A percentile compares a stretch with the other conserved stretches of the same genome.
Conservation (phyloP, 352 stramenopile genomes). For the Pythium plurisporium region DNA sequence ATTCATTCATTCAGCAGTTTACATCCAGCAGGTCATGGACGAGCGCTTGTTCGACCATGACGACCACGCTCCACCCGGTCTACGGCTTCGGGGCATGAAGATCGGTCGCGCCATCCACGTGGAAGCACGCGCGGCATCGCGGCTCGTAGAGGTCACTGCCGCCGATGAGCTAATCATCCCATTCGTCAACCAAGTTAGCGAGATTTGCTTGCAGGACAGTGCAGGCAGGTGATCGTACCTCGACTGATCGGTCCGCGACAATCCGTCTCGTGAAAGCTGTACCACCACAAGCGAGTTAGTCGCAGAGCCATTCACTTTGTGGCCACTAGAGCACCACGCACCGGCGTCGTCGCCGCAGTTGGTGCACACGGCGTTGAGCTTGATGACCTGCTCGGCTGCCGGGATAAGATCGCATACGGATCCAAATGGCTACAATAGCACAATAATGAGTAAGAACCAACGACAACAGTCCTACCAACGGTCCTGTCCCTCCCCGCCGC, state of each 20-base stretch:
- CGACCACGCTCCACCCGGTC: background rate
- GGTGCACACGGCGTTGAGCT: conserved; percentile 82
- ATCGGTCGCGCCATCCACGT: conserved; percentile 21
- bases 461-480: no score
- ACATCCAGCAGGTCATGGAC: background rate
- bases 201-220: background rate
- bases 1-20: no score
- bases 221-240: conserved; percentile 31
- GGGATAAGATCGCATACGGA: conserved; percentile 72
- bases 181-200: background rate
- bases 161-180: conserved; percentile 54
- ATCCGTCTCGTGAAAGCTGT: conserved; percentile 72
- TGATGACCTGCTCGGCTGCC: conserved; percentile 70
- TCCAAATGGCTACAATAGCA: conserved; percentile 47
- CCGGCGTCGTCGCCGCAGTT: conserved; percentile 69
- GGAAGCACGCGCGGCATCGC: conserved; percentile 74
- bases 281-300: background rate
- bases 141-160: conserved; percentile 77
- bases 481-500: no score
- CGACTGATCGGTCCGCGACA: conserved; percentile 57
- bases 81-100: conserved; percentile 15
- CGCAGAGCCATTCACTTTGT: conserved; percentile 2
- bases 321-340: conserved; percentile 11
- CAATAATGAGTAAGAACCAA: background rate
- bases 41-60: background rate